Evolutionary conservation across 768 basidiomycete genomes (phyloP), one percentile per base, ranked within the genome.

Genomic region (Russula earlei): DNA sequence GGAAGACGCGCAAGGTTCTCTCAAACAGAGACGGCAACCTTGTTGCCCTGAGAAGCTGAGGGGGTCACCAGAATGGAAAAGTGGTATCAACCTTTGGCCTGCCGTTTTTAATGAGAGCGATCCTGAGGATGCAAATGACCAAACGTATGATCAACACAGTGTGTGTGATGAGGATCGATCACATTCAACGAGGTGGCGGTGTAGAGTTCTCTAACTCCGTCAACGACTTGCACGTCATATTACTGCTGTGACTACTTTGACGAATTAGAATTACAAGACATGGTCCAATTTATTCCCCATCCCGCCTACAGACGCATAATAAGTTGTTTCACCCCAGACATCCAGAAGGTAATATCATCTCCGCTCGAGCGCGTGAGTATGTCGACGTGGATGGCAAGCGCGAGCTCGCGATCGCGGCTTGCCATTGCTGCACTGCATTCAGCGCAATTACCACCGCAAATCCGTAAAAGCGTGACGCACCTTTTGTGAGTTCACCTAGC

Each of bases 271-370:
- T 7, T 10, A 31, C 29, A 36, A n/a, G n/a, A n/a, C n/a, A n/a
- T n/a, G n/a, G n/a, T n/a, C n/a, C n/a, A n/a, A n/a, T n/a, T n/a
- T n/a, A n/a, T n/a, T n/a, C n/a, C n/a, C n/a, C n/a, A n/a, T n/a
- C 9, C 34, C 19, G 6, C n/a, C 50, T 57, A 88, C 70, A 90
- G 63, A 62, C 80, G 77, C 74, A 83, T 73, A 66, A 95, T 87
- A 62, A 96, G 69, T 67, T 92, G 90, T 70, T 95, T 95, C 55
- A 95, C 71, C 7, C 87, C 91, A 12, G 91, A 84, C 90, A 93
- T 88, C 85, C 84, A 87, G 53, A 87, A 65, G 1, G 80, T 83
- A 66, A 94, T 90, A 63, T 94, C 91, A 49, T 90, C 86, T 40
- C 85, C 85, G 54, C 82, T 78, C 49, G 87, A 85, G 46, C 77